Percentiles rank a stretch among this genome's conserved stretches.
Conservation (phyloP, 371 early-diverging fungal species). For the Mucor velutinosus region DNA sequence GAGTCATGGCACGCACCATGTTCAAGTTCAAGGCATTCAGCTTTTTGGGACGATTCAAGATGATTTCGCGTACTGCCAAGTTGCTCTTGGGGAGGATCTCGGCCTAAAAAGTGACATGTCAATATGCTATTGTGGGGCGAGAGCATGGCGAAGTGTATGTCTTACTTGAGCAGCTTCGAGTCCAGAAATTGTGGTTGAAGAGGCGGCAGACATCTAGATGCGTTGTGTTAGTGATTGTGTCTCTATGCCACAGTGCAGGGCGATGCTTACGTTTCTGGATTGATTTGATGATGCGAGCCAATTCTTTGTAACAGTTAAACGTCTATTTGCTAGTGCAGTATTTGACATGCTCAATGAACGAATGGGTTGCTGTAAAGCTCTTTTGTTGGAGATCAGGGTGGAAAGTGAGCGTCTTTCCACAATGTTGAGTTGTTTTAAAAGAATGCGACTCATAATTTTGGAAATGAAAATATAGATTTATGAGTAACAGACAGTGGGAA, state of each 20-base stretch:
- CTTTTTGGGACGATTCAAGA: conserved; percentile 88
- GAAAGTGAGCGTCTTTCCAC: conserved; percentile 19
- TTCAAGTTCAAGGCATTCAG: conserved; percentile 86
- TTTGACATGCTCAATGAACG: conserved; percentile 13
- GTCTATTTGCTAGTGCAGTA: conserved; percentile 24
- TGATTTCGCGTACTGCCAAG: conserved; percentile 73
- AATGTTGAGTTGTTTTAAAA: conserved; percentile 29
- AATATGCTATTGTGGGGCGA: neutral
- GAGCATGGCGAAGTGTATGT: neutral
- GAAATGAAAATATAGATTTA: neutral
- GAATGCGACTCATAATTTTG: conserved; percentile 28
- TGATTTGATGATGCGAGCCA: conserved; percentile 15
- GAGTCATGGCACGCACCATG: conserved; percentile 86
- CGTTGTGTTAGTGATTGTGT: neutral
- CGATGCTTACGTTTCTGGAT: neutral
- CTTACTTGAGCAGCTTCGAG: conserved; percentile 18
- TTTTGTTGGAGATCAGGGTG: conserved; percentile 4
- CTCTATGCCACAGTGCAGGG: neutral
- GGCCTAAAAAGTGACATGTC: conserved; percentile 3
- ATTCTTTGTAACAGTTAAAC: conserved; percentile 27
- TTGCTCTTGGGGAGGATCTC: conserved; percentile 43
- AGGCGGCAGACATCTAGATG: conserved; percentile 17
- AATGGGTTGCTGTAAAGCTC: neutral
- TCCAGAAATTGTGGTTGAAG: conserved; percentile 7
- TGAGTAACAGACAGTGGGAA: conserved; percentile 10